phyloP scores from a whole-genome alignment of 805 yeast species.

The Yarrowia yakushimensis region DNA sequence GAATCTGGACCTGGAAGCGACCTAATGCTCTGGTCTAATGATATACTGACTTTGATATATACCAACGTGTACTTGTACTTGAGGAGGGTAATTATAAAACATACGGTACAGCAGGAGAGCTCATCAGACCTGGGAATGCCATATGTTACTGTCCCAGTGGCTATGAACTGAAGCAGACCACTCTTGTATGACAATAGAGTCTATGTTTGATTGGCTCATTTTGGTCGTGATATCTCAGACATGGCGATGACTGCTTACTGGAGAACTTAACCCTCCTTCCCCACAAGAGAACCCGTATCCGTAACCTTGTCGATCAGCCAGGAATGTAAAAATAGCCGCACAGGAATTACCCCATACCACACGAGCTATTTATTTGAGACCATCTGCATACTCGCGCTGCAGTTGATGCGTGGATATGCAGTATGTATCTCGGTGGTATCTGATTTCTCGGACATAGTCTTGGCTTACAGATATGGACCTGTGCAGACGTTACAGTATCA shows the following conservation, averaged over 20 bases:
- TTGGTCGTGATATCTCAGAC: neutral
- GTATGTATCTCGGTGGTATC: neutral
- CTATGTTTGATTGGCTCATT: neutral
- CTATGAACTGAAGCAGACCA: neutral
- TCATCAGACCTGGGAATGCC: too few relatives aligned
- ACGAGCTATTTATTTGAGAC: neutral
- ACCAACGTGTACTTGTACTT: neutral
- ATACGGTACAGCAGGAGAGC: too few relatives aligned
- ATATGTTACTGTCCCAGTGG: too few relatives aligned
- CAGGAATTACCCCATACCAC: neutral
- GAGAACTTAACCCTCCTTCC: neutral
- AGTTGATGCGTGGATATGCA: neutral
- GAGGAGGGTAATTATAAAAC: too few relatives aligned
- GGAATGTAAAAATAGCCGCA: slow-evolving; percentile 6
- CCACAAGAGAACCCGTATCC: neutral
- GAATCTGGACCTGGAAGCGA: slow-evolving; percentile 37
- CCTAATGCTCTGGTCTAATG: neutral
- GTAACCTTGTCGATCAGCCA: slow-evolving; percentile 3
- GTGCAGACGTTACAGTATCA: too few relatives aligned
- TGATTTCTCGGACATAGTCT: neutral
- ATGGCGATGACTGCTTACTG: neutral
- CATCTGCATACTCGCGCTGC: neutral
- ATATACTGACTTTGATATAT: neutral
- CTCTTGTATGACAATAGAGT: too few relatives aligned
- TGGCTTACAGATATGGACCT: neutral